These are phyloP conservation scores for Tetrapyrgos nigripes DNA, from an alignment of 1,284 basidiomycete species.

Conservation along the genomic window DNA sequence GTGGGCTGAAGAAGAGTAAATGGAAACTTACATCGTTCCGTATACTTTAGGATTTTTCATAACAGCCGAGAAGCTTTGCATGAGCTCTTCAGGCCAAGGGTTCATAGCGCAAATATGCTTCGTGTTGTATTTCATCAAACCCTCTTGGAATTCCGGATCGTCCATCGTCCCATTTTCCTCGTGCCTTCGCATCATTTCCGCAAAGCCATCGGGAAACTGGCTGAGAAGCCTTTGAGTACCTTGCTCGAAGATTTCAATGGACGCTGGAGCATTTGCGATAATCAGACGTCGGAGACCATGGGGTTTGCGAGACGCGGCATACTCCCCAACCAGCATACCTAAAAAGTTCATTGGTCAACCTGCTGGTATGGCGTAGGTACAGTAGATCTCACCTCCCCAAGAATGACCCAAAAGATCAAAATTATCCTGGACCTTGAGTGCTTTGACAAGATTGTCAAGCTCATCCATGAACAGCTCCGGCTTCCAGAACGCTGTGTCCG, in stretches of 20 bases:
- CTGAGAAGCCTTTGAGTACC: slow-evolving; percentile 32
- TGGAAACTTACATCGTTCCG: slow-evolving; percentile 26
- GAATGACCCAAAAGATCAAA: slow-evolving; percentile 45
- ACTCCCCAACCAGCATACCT: slow-evolving; percentile 40
- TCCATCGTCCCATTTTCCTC: slow-evolving; percentile 49
- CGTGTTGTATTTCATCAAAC: slow-evolving; percentile 44
- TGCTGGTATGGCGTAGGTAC: neutral
- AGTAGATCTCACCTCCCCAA: slow-evolving; percentile 41
- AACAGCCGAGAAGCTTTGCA: slow-evolving; percentile 22
- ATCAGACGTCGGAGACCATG: slow-evolving; percentile 42
- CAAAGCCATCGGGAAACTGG: slow-evolving; percentile 42
- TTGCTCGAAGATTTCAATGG: slow-evolving; percentile 39
- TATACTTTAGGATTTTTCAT: slow-evolving; percentile 52
- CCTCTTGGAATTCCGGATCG: slow-evolving; percentile 47
- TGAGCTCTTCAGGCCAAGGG: slow-evolving; percentile 43
- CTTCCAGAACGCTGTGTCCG: slow-evolving; percentile 44
- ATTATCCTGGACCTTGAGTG: slow-evolving; percentile 28
- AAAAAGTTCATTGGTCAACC: neutral
- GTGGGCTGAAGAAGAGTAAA: neutral
- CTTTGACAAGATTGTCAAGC: slow-evolving; percentile 36
- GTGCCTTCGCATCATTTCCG: slow-evolving; percentile 44
- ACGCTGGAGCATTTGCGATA: slow-evolving; percentile 41
- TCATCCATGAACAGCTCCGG: slow-evolving; percentile 38
- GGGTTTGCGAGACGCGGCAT: slow-evolving; percentile 38
- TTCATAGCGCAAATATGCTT: slow-evolving; percentile 48